These are phyloP conservation scores for Arthrobotrys megalospora DNA, from an alignment of 2,329 filamentous ascomycete genomes.

Conservation along the genomic window DNA sequence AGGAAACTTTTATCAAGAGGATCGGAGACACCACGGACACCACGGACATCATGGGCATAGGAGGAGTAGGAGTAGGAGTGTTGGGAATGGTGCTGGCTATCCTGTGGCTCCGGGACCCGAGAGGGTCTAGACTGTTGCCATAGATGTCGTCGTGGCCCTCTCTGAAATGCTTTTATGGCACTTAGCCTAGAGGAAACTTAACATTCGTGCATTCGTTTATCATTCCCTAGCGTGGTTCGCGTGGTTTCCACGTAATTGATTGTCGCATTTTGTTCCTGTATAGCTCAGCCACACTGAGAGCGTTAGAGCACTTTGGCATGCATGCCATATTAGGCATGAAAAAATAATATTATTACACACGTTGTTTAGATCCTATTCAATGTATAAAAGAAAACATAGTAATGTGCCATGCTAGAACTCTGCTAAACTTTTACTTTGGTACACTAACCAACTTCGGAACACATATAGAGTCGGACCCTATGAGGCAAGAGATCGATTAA, in stretches of 20 bases:
- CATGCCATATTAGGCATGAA: background rate
- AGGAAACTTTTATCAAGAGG: conserved; percentile 15
- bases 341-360: background rate
- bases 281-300: background rate
- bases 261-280: background rate
- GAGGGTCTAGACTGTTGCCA: background rate
- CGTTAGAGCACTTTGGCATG: background rate
- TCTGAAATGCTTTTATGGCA: too few relatives aligned
- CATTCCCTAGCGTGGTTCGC: background rate
- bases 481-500: too few relatives aligned
- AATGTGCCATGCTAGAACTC: too few relatives aligned
- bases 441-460: too few relatives aligned
- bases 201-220: background rate
- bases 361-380: too few relatives aligned
- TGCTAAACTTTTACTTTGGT: too few relatives aligned
- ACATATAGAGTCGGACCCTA: too few relatives aligned
- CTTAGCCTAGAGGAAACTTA: background rate
- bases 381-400: too few relatives aligned
- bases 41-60: conserved; percentile 34
- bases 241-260: background rate
- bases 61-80: conserved; percentile 42
- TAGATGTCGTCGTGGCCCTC: background rate
- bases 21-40: conserved; percentile 27
- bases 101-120: conserved; percentile 26
- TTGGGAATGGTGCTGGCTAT: conserved; percentile 23